Percentiles rank a stretch among this genome's conserved stretches.
Evolutionary conservation across 225 moss, liverwort and hornwort genomes (phyloP).

Genomic region (Sphagnum contortum): DNA sequence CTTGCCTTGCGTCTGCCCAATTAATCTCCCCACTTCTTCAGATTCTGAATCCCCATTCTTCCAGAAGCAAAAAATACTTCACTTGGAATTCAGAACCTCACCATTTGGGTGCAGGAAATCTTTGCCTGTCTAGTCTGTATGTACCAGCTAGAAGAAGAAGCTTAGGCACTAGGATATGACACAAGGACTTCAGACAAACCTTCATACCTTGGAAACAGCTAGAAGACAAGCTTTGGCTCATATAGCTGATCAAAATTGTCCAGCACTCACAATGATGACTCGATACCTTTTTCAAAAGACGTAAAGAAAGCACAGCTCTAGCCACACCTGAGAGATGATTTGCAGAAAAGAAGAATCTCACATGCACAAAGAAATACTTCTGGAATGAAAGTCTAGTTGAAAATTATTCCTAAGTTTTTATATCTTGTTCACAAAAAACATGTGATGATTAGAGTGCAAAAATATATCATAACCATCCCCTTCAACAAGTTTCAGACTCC

Average conservation of each 20-base stretch:
- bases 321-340: too few relatives aligned
- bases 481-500: slow-evolving; percentile 80
- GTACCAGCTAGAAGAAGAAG: slow-evolving; percentile 93
- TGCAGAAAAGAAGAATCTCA: too few relatives aligned
- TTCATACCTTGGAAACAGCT: slow-evolving; percentile 75
- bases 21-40: slow-evolving; percentile 2
- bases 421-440: too few relatives aligned
- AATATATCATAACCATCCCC: slow-evolving; percentile 66
- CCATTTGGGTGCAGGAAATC: neutral
- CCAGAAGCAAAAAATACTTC: too few relatives aligned
- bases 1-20: slow-evolving; percentile 99
- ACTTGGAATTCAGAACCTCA: neutral
- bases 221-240: slow-evolving; percentile 12
- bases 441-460: too few relatives aligned
- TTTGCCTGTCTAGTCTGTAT: slow-evolving; percentile 92
- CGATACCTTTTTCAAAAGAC: too few relatives aligned
- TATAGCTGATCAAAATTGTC: neutral
- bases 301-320: too few relatives aligned
- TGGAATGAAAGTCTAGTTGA: too few relatives aligned
- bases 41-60: too few relatives aligned
- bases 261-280: too few relatives aligned
- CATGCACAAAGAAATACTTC: too few relatives aligned
- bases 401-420: too few relatives aligned
- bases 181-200: slow-evolving; percentile 91
- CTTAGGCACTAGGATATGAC: slow-evolving; percentile 87